Base-by-base conservation (phyloP, 768 basidiomycete genomes). In the Lentinus brumalis region DNA sequence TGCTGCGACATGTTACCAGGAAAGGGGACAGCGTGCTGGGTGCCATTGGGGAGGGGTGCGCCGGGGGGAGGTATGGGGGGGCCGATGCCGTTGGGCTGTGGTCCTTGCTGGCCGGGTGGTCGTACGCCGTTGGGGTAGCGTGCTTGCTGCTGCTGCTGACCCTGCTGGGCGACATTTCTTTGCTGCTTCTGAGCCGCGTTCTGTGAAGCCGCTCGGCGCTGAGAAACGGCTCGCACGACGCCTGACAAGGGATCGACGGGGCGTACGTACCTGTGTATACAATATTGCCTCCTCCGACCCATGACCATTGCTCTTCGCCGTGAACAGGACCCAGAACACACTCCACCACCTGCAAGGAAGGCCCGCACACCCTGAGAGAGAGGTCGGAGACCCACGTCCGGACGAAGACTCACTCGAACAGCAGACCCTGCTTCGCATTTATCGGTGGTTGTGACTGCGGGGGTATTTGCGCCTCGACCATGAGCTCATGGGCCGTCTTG, bases 321-420 rank as follows among this genome's bases (percentile, higher is more conserved):
- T 86, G 71, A 92, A 93, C 15, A 92, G 76, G 0, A 91, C 86
- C 91, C 91, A 93, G 68, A 93, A 93, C 26, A 93, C 91, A 66
- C 86, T 89, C 91, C 91, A 93, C 91, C 91, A 93, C 71, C 91
- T 92, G 65, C 50, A 16, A 31, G 32, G 15, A n/a, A 29, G 29
- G 47, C 12, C 32, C 51, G 8, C 32, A 59, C 57, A 65, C 53
- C 56, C 65, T 54, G 60, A 47, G 47, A 51, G 56, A 60, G 46
- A 56, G 60, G 16, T 39, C 50, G 26, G 45, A 21, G 39, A 46
- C 11, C 7, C n/a, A 38, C 18, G 18, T 15, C 21, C 16, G 11
- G 21, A 49, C 12, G 9, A 26, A 49, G 41, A 79, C 88, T 53
- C 68, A 91, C 89, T 93, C 91, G 76, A 91, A 93, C 44, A 93